Conservation (phyloP, 179 eudicot species). For the Silene noctiflora region DNA sequence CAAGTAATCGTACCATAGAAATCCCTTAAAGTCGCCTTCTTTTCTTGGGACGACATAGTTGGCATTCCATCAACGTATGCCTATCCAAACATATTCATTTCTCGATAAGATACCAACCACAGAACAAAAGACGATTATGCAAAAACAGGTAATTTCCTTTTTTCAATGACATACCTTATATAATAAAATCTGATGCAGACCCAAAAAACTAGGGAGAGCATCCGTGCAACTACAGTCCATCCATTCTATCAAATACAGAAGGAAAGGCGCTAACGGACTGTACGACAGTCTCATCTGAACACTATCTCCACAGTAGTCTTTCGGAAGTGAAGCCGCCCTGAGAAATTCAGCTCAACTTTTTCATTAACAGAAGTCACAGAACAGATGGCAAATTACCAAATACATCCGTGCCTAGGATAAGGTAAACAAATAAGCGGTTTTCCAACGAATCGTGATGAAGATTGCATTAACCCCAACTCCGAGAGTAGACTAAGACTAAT, state of each 20-base stretch:
- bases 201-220: conserved; percentile 56
- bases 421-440: neutral
- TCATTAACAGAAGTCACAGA: neutral
- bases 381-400: neutral
- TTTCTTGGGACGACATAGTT: conserved; percentile 59
- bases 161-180: conserved; percentile 41
- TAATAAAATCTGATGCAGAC: conserved; percentile 69
- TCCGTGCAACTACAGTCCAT: conserved; percentile 73
- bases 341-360: conserved; percentile 10
- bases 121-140: conserved; percentile 1
- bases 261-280: conserved; percentile 72
- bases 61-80: conserved; percentile 74
- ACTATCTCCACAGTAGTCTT: conserved; percentile 60
- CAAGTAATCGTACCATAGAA: conserved; percentile 50
- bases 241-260: conserved; percentile 72
- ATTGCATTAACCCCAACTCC: too few species aligned
- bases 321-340: conserved; percentile 81
- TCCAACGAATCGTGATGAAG: too few species aligned
- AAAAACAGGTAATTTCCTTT: neutral
- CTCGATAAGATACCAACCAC: neutral
- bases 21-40: conserved; percentile 67
- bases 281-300: conserved; percentile 71
- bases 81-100: conserved; percentile 28
- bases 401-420: neutral
- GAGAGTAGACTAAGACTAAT: too few species aligned